Evolutionary conservation across 495 filamentous ascomycete genomes (phyloP), one percentile per base, ranked within the genome.

Genomic region (Aspergillus campestris): DNA sequence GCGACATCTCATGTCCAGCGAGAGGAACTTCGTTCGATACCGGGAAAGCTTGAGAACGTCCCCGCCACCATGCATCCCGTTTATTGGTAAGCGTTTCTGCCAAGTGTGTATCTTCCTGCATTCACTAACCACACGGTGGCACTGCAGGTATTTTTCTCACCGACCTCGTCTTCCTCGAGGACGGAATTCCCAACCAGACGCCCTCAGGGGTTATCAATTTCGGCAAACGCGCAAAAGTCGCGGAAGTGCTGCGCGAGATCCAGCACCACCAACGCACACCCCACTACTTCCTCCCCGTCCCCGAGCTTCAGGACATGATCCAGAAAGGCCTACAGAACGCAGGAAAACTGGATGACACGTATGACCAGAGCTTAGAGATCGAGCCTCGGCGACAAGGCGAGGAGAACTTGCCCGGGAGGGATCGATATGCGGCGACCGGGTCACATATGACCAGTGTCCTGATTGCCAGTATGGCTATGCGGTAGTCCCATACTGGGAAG

Each of bases 131-230:
- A 47, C 31, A 11, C 13, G 29, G 29, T 38, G 27, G 36, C 13
- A 10, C 15, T 27, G 6, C 43, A 92, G 88, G 88, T 53, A 84
- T 95, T 32, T 95, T 92, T 58, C 74, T 96, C 28, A 95, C 89
- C 42, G 90, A 95, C 65, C 73, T 97, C 11, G 94, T 88, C 31
- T 97, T 97, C 66, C 94, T 95, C 55, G 89, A 94, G 67, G 91
- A 97, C 56, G 90, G 90, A 45, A 97, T 94, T 49, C 85, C 88
- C n/a, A 84, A 84, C 11, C 73, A 87, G 51, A 92, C 92, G 61
- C 85, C 87, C 57, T 84, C 87, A 12, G 82, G 88, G 40, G 72
- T 91, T 48, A 95, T 95, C 66, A 95, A 95, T 68, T 95, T 95
- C 60, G 82, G 83, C 52, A 95, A 95, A 71, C 84, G 87, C 28